These are phyloP conservation scores for Mycena haematopus DNA, from an alignment of 768 basidiomycete species.

Conservation along the genomic window DNA sequence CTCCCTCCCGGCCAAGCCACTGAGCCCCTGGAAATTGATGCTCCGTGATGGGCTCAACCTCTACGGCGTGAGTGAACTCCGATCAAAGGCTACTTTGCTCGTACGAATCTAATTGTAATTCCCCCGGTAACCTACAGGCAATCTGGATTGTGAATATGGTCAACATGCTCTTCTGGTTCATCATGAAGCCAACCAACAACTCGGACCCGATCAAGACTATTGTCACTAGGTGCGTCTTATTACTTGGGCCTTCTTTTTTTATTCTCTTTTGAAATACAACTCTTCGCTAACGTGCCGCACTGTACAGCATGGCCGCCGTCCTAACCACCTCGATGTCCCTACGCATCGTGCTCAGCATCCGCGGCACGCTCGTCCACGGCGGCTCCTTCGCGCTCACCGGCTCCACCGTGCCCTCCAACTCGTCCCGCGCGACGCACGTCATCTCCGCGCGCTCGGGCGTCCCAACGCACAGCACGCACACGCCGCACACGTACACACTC, in stretches of 20 bases:
- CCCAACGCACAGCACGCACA: constrained; percentile 43
- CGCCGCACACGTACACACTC: constrained; percentile 56
- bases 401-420: constrained; percentile 44
- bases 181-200: constrained; percentile 67
- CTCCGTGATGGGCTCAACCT: constrained; percentile 89
- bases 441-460: constrained; percentile 53
- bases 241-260: background rate
- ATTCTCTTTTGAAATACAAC: background rate
- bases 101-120: constrained; percentile 12
- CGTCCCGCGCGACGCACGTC: constrained; percentile 61
- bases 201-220: constrained; percentile 81
- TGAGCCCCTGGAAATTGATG: constrained; percentile 85
- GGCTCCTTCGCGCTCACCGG: constrained; percentile 71
- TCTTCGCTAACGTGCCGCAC: background rate
- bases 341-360: constrained; percentile 83
- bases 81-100: constrained; percentile 5
- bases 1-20: constrained; percentile 62
- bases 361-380: constrained; percentile 74
- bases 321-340: constrained; percentile 89
- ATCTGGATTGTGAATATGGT: constrained; percentile 81
- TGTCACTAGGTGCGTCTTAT: constrained; percentile 59
- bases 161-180: constrained; percentile 90
- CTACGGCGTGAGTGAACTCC: constrained; percentile 61
- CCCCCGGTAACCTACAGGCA: constrained; percentile 45
- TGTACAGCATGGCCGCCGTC: constrained; percentile 80